Base-by-base conservation (phyloP, 495 filamentous ascomycete genomes). In the Penicillium macrosclerotiorum region DNA sequence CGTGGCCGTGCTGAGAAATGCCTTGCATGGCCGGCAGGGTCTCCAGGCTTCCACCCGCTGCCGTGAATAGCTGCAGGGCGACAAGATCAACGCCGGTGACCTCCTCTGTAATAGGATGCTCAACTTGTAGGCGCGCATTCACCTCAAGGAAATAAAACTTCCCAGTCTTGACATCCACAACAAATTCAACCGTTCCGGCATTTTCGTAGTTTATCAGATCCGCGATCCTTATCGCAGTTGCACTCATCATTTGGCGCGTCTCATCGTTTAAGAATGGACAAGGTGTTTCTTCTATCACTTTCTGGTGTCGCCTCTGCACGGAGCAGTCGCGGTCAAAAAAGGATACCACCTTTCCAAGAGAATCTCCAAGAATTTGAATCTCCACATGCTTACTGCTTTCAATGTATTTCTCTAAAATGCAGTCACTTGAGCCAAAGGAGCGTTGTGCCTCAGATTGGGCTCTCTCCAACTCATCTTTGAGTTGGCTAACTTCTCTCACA, bases 101-200 rank as follows among this genome's bases (percentile, higher is more conserved):
- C 72, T 84, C 86, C 65, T 96, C 91, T 1, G 86, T 95, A 22
- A 95, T 88, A 4, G 89, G 89, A 57, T 96, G 91, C 69, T 96
- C 90, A 20, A 96, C 90, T 59, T 96, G 90, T 18, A 96, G 71
- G 25, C 90, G 78, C 0, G 90, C 90, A 65, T 96, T 96, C 83
- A 95, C 90, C 68, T 96, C 90, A 81, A 96, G 91, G 63, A 96
- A 96, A 71, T 86, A 96, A 65, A 95, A 95, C 26, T 83, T 72
- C 6, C 80, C 81, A 0, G 82, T 83, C 37, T 91, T 85, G 52
- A 86, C 86, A 68, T 95, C 91, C 32, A 95, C 85, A 43, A 96
- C 90, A 63, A 94, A 96, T 63, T 96, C 91, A 6, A 96, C 91
- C 0, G 91, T 96, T 1, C 91, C 91, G 13, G 88, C 90, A 34